A percentile compares a stretch with the other conserved stretches of the same genome.
Conservation (phyloP, 2,329 filamentous ascomycete species). For the Cladorrhinum sp. region DNA sequence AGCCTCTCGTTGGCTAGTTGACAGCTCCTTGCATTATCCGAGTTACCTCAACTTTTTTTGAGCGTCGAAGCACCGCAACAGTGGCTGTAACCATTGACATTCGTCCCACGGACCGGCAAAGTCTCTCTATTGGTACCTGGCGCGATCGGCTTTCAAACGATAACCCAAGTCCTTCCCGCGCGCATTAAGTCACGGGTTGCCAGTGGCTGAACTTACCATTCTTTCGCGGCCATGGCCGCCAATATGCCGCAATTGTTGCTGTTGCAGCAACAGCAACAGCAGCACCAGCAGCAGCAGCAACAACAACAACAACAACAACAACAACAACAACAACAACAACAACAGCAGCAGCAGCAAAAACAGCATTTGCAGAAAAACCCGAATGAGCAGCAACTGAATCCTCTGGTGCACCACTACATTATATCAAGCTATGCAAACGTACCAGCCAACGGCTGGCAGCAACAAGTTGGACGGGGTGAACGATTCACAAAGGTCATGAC, state of each 20-base stretch:
- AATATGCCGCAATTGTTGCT: constrained; percentile 56
- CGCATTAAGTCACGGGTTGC: neutral
- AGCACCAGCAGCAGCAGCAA: too few relatives aligned
- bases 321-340: constrained; percentile 31
- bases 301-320: constrained; percentile 14
- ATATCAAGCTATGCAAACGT: neutral
- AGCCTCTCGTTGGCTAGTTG: constrained; percentile 32
- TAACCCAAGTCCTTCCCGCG: neutral
- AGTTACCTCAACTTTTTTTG: neutral
- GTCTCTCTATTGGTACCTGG: neutral
- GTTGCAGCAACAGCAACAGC: constrained; percentile 39
- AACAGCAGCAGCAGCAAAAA: constrained; percentile 21
- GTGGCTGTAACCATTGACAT: neutral
- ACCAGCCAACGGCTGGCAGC: constrained; percentile 33
- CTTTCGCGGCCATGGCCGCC: constrained; percentile 55
- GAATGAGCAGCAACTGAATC: constrained; percentile 10
- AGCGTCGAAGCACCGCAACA: neutral
- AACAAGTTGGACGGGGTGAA: constrained; percentile 29
- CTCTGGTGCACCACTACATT: constrained; percentile 13
- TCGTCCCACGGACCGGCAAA: neutral
- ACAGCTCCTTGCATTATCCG: constrained; percentile 24
- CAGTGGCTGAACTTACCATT: constrained; percentile 18
- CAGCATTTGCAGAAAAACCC: constrained; percentile 10
- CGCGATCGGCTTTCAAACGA: neutral
- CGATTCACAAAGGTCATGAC: constrained; percentile 36